Percentiles rank a stretch among this genome's conserved stretches.
Conservation (phyloP, 495 filamentous ascomycete genomes). For the Tuber brumale region DNA sequence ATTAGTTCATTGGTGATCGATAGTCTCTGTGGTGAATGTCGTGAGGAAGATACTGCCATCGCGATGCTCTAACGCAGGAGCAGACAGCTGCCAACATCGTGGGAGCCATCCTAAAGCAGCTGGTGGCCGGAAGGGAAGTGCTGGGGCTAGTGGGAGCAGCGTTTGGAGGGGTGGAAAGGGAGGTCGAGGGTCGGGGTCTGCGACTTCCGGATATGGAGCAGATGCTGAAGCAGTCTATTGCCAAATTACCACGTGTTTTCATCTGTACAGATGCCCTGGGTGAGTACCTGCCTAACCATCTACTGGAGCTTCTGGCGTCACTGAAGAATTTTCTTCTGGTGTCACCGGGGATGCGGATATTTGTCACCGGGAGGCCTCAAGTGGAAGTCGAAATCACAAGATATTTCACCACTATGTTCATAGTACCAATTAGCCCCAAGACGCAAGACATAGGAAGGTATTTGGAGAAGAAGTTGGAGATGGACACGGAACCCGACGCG, state of each 20-base stretch:
- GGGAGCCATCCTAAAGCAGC: background rate
- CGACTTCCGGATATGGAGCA: background rate
- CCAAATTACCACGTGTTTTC: background rate
- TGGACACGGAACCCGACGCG: too few species aligned
- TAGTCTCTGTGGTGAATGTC: background rate
- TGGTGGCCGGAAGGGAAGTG: background rate
- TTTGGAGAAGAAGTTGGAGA: background rate
- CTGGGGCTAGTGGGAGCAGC: background rate
- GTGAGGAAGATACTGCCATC: background rate
- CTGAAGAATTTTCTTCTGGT: background rate
- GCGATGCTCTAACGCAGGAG: background rate
- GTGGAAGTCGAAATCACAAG: background rate
- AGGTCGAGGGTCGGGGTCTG: background rate
- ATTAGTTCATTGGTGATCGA: background rate
- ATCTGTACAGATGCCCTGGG: background rate
- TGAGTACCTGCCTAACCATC: background rate
- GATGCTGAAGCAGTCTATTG: background rate
- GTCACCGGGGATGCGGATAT: background rate
- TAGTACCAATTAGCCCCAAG: background rate
- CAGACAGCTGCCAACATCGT: background rate
- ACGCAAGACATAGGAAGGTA: background rate
- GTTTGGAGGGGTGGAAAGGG: background rate
- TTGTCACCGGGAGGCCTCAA: background rate
- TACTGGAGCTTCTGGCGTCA: background rate
- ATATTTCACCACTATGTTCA: background rate